These are phyloP conservation scores for Phalaenopsis hybrid DNA, from an alignment of 116 monocot species.

Conservation along the genomic window DNA sequence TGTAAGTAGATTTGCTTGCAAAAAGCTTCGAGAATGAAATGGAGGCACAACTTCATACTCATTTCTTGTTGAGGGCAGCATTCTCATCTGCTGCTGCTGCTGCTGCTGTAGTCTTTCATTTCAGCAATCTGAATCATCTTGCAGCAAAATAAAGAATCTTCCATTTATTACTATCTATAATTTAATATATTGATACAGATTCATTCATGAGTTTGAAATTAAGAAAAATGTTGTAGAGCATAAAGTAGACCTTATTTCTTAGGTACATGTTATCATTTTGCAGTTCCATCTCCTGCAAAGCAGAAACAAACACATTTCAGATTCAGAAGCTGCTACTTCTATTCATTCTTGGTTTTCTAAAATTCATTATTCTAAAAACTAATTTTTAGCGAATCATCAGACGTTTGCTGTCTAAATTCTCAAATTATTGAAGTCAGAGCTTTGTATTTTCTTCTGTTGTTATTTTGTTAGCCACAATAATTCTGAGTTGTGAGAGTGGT, in stretches of 20 bases:
- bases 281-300: conserved; percentile 33
- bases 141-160: background rate
- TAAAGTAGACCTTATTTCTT: conserved; percentile 34
- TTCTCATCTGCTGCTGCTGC: conserved; percentile 3
- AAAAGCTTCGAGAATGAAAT: conserved; percentile 17
- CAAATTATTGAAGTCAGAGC: too few species aligned
- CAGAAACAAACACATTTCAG: background rate
- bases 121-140: background rate
- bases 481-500: too few species aligned
- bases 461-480: too few species aligned
- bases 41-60: background rate
- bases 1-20: conserved; percentile 16
- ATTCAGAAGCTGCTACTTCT: background rate
- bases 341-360: too few species aligned
- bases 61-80: background rate
- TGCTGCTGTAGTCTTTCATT: background rate
- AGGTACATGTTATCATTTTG: conserved; percentile 49
- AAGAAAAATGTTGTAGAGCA: background rate
- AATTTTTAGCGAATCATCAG: too few species aligned
- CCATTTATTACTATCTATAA: background rate
- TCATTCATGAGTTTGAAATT: background rate
- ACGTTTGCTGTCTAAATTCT: too few species aligned
- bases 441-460: too few species aligned
- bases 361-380: too few species aligned
- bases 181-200: background rate